phyloP scores from a whole-genome alignment of 2,329 filamentous ascomycete species.

The Ilyonectria destructans region DNA sequence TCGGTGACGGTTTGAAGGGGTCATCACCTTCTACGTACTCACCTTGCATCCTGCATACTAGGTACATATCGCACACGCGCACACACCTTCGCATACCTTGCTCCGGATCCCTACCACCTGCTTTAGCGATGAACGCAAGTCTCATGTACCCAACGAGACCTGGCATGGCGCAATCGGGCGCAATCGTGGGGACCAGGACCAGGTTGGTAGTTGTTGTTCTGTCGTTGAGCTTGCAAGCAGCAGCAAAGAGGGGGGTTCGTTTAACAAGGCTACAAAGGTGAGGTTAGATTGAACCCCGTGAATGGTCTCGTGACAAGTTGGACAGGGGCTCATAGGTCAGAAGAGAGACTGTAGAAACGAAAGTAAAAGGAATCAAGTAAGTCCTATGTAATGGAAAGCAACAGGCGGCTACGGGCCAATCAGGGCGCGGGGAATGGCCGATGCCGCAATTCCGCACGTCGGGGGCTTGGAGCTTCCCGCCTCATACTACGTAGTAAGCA shows the following conservation, averaged over 20 bases:
- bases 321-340: slow-evolving; percentile 38
- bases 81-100: background rate
- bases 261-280: slow-evolving; percentile 40
- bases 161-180: slow-evolving; percentile 45
- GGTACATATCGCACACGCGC: slow-evolving; percentile 3
- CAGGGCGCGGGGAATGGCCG: slow-evolving; percentile 34
- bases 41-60: slow-evolving; percentile 26
- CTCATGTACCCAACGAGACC: slow-evolving; percentile 15
- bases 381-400: slow-evolving; percentile 50
- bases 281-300: slow-evolving; percentile 42
- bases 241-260: slow-evolving; percentile 39
- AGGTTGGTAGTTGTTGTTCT: slow-evolving; percentile 12
- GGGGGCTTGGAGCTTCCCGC: slow-evolving; percentile 16
- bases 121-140: slow-evolving; percentile 24
- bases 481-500: slow-evolving; percentile 18
- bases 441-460: slow-evolving; percentile 40
- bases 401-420: slow-evolving; percentile 48
- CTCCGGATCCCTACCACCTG: slow-evolving; percentile 16
- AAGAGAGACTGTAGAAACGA: slow-evolving; percentile 32
- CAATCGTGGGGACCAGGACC: slow-evolving; percentile 46
- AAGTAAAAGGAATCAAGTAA: slow-evolving; percentile 51
- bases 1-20: slow-evolving; percentile 6
- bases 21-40: slow-evolving; percentile 7
- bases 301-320: slow-evolving; percentile 47
- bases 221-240: background rate